These are phyloP conservation scores for Colletotrichum musae DNA, from an alignment of 2,329 filamentous ascomycete species.

Conservation along the genomic window DNA sequence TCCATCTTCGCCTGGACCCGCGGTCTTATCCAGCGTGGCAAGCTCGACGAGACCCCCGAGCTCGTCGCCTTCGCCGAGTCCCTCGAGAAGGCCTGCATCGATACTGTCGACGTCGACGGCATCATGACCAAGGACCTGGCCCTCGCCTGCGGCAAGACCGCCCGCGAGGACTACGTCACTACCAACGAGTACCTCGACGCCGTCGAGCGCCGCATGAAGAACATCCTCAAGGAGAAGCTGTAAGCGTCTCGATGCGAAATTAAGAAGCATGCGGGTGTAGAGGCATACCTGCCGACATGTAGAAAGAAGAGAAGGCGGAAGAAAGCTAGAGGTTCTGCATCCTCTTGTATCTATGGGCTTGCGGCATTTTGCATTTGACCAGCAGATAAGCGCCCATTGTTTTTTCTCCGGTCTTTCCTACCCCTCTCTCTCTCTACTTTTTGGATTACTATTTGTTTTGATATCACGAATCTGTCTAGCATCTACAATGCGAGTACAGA, in stretches of 20 bases:
- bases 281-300: not conserved
- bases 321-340: not conserved
- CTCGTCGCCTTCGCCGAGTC: constrained; percentile 91
- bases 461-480: constrained; percentile 35
- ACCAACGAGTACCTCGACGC: constrained; percentile 93
- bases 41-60: constrained; percentile 93
- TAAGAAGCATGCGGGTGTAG: not conserved
- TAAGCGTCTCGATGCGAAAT: constrained; percentile 53
- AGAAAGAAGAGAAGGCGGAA: constrained; percentile 11
- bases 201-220: constrained; percentile 91
- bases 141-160: constrained; percentile 92
- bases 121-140: constrained; percentile 99
- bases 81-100: constrained; percentile 92
- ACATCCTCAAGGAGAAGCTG: constrained; percentile 82
- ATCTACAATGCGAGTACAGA: constrained; percentile 5
- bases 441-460: constrained; percentile 20
- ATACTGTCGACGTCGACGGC: constrained; percentile 92
- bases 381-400: constrained; percentile 2
- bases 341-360: constrained; percentile 33
- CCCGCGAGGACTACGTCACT: constrained; percentile 88
- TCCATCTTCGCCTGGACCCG: constrained; percentile 99
- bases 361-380: constrained; percentile 22
- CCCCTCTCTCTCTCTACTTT: not conserved
- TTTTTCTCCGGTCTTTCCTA: constrained; percentile 11
- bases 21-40: constrained; percentile 91